Conservation (phyloP, 2,329 filamentous ascomycete genomes). For the Emmonsiellopsis sp. region DNA sequence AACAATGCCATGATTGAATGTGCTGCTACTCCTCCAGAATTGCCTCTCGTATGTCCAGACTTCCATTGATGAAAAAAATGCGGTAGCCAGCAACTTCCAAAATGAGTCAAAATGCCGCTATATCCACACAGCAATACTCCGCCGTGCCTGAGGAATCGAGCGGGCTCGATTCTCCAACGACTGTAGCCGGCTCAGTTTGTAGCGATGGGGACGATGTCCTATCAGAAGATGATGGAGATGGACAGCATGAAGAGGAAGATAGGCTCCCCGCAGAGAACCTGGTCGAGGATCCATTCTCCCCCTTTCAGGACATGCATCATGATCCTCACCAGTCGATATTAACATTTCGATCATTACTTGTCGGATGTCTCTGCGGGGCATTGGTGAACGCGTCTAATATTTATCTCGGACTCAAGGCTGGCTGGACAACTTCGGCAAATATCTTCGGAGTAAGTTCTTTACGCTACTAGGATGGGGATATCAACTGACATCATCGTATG, state of each 20-base stretch:
- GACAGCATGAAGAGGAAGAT: not conserved
- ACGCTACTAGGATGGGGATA: not conserved
- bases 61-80: too few species aligned
- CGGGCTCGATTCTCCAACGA: not conserved
- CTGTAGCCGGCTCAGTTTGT: not conserved
- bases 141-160: not conserved
- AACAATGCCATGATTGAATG: too few species aligned
- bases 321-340: conserved; percentile 18
- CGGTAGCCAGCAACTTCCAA: not conserved
- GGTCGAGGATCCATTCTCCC: conserved; percentile 5
- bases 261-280: not conserved
- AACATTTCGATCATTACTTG: conserved; percentile 47
- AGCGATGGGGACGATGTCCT: too few species aligned
- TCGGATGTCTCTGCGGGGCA: conserved; percentile 49
- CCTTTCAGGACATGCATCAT: not conserved
- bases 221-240: not conserved
- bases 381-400: conserved; percentile 56
- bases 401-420: conserved; percentile 49
- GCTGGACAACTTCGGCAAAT: conserved; percentile 16
- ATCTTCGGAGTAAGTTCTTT: conserved; percentile 10
- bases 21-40: too few species aligned
- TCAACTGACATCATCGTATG: too few species aligned
- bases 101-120: not conserved
- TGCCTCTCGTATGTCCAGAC: too few species aligned
- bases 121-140: not conserved